Conservation (phyloP, 371 early-diverging fungal species). For the Mortierella sp. region DNA sequence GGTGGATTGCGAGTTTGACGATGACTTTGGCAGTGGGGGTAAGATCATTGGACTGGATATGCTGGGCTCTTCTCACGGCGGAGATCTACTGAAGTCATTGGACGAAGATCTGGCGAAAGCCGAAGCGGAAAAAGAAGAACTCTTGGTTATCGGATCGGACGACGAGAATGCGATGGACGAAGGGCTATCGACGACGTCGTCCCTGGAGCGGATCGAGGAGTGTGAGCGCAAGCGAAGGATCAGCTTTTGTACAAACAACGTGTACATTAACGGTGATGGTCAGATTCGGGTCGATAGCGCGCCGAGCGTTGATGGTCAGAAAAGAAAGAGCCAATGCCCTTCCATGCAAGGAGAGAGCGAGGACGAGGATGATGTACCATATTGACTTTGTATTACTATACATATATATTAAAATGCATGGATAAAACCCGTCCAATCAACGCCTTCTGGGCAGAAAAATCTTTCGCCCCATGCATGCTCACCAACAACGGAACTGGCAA, state of each 20-base stretch:
- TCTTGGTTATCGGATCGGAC: slow-evolving; percentile 46
- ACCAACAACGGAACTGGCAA: too few relatives aligned
- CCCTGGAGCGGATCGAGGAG: slow-evolving; percentile 44
- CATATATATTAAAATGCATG: too few relatives aligned
- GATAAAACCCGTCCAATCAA: too few relatives aligned
- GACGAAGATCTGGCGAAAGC: slow-evolving; percentile 25
- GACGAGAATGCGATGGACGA: slow-evolving; percentile 34
- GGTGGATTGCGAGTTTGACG: not conserved
- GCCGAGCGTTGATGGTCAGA: slow-evolving; percentile 8
- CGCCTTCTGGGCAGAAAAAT: too few relatives aligned
- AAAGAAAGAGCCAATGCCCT: slow-evolving; percentile 13
- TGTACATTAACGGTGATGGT: slow-evolving; percentile 28
- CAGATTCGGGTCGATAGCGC: slow-evolving; percentile 11
- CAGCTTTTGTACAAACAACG: slow-evolving; percentile 49
- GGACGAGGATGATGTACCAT: not conserved
- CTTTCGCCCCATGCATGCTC: too few relatives aligned
- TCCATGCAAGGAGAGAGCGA: slow-evolving; percentile 10
- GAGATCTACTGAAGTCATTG: slow-evolving; percentile 16
- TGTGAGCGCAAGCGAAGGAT: slow-evolving; percentile 47
- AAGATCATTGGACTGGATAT: slow-evolving; percentile 31
- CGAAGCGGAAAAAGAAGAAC: slow-evolving; percentile 21
- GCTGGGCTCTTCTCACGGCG: not conserved
- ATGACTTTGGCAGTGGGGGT: slow-evolving; percentile 4
- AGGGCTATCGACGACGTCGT: slow-evolving; percentile 26
- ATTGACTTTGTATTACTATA: too few relatives aligned